Conservation (phyloP, 2,329 filamentous ascomycete genomes). For the Aspergillus japonicus region DNA sequence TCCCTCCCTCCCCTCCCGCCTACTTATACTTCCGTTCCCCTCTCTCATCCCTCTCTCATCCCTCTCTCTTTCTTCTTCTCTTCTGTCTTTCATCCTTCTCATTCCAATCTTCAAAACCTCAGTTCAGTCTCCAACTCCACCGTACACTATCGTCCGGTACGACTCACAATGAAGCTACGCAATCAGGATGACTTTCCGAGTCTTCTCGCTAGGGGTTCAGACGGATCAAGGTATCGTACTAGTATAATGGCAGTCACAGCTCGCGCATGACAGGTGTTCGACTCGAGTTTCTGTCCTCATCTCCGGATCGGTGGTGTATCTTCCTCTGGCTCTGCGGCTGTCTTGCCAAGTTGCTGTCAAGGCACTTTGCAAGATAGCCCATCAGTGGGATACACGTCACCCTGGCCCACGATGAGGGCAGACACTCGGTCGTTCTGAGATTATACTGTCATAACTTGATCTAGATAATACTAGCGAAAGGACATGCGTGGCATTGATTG, state of each 20-base stretch:
- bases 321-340: neutral
- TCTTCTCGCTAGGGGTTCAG: constrained; percentile 32
- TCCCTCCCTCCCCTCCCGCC: constrained; percentile 11
- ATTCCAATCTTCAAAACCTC: neutral
- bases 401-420: neutral
- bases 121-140: neutral
- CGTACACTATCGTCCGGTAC: constrained; percentile 27
- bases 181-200: constrained; percentile 19
- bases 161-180: constrained; percentile 32
- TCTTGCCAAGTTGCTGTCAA: no score
- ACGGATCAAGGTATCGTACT: constrained; percentile 46
- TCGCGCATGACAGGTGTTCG: constrained; percentile 48
- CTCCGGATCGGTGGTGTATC: neutral
- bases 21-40: neutral
- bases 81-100: neutral
- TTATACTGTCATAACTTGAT: constrained; percentile 81
- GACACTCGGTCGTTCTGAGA: constrained; percentile 59
- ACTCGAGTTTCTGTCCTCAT: constrained; percentile 14
- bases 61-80: neutral
- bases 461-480: constrained; percentile 86
- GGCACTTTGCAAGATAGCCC: no score
- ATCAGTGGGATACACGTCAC: no score
- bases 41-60: neutral
- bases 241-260: constrained; percentile 40
- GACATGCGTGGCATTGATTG: constrained; percentile 69